Conservation (phyloP, 176 grass and related monocot species). For the barley (Hordeum vulgare) region MorexV3_pseudomolecules_assembly NC_058524.1:203538764-203539263, state of each 20-base stretch:
- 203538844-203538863: constrained; percentile 84
- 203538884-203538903: constrained; percentile 61
- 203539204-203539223: too few relatives aligned
- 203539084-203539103: too few relatives aligned
- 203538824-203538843: constrained; percentile 48
- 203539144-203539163: too few relatives aligned
- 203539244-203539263: too few relatives aligned
- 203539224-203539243: too few relatives aligned
- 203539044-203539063: too few relatives aligned
- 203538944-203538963: background rate
- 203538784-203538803: background rate
- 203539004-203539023: background rate
- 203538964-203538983: background rate
- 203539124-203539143: too few relatives aligned
- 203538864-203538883: constrained; percentile 81
- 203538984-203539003: background rate
- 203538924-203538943: background rate
- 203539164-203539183: too few relatives aligned
- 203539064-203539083: too few relatives aligned
- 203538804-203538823: background rate
- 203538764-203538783: background rate
- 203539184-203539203: too few relatives aligned
- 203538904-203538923: constrained; percentile 78
- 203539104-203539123: too few relatives aligned
- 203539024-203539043: too few relatives aligned